Evolutionary conservation across 2,329 filamentous ascomycete species (phyloP).

Genomic region (Botrytis galanthina): DNA sequence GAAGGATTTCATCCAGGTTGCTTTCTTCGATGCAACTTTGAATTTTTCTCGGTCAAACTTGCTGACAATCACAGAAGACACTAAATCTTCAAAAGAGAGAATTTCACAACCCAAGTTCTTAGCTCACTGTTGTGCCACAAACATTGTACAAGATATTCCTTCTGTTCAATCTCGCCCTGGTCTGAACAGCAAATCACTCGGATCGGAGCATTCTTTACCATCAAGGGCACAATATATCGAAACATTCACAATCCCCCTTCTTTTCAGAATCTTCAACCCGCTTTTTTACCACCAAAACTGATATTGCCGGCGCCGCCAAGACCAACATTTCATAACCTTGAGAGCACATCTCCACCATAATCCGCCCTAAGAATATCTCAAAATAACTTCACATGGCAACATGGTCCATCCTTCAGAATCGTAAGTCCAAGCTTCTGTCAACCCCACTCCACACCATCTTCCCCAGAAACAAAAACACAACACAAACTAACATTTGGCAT

Average conservation of each 20-base stretch:
- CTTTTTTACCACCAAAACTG: background rate
- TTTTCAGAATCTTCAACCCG: background rate
- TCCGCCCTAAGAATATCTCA: background rate
- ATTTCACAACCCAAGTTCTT: background rate
- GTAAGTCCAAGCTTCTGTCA: conserved; percentile 10
- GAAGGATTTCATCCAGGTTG: background rate
- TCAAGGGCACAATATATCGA: background rate
- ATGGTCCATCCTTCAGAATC: conserved; percentile 5
- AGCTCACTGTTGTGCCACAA: background rate
- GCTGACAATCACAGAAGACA: background rate
- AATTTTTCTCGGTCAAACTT: too few species aligned
- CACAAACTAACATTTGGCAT: background rate
- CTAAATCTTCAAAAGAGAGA: background rate
- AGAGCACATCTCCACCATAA: background rate
- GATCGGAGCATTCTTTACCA: background rate
- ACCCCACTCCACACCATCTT: conserved; percentile 6
- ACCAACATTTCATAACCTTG: background rate
- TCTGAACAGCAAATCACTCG: background rate
- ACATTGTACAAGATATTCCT: background rate
- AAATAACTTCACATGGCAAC: conserved; percentile 12
- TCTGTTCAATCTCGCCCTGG: background rate
- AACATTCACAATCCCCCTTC: background rate
- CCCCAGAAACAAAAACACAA: background rate
- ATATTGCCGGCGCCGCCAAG: background rate
- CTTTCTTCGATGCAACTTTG: background rate